Evolutionary conservation across 441 rosid genomes (phyloP).

Genomic region (Gossypium lobatum): DNA sequence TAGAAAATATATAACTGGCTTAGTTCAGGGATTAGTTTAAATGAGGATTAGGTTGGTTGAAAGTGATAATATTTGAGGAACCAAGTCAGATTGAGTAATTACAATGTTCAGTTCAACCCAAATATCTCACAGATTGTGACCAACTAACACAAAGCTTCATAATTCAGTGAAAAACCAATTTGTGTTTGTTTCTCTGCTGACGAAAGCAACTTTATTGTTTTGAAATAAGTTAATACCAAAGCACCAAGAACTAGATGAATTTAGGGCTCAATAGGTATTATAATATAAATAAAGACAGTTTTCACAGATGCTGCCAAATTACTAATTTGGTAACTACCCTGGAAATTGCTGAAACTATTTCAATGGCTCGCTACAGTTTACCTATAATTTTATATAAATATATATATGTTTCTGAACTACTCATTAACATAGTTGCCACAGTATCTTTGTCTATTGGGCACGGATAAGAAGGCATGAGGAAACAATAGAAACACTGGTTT

Average conservation of each 20-base stretch:
- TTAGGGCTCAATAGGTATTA: neutral
- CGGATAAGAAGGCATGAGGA: neutral
- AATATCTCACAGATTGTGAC: neutral
- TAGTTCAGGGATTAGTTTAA: neutral
- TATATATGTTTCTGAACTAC: neutral
- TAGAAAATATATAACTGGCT: neutral
- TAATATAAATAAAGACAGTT: neutral
- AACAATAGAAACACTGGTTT: neutral
- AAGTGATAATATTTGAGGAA: neutral
- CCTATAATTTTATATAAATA: neutral
- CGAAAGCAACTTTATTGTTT: neutral
- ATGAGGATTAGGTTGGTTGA: neutral
- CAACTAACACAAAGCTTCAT: neutral
- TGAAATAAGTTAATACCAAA: neutral
- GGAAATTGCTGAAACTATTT: slow-evolving; percentile 5
- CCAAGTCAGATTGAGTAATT: neutral
- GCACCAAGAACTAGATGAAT: neutral
- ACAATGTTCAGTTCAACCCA: neutral
- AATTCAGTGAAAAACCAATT: neutral
- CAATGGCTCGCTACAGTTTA: neutral
- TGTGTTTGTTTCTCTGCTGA: neutral
- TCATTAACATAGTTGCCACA: neutral
- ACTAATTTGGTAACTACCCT: neutral
- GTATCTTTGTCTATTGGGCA: neutral
- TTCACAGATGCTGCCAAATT: neutral